Evolutionary conservation across 495 filamentous ascomycete genomes (phyloP).

Genomic region (Daldinia loculata): DNA sequence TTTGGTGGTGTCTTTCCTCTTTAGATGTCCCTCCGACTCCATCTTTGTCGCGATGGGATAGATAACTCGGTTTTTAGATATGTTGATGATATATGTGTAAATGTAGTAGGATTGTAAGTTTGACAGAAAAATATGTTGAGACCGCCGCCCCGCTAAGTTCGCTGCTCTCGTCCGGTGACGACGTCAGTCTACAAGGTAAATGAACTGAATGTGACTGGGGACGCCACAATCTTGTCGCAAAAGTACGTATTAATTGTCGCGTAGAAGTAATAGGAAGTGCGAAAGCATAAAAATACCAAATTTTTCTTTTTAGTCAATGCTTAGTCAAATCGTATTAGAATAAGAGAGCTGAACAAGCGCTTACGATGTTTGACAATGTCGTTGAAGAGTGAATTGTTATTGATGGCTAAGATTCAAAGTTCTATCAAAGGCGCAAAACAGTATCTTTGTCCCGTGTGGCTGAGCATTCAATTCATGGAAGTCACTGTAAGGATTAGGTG

Average conservation of each 20-base stretch:
- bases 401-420: slow-evolving; percentile 8
- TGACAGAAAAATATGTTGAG: slow-evolving; percentile 18
- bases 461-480: slow-evolving; percentile 19
- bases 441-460: slow-evolving; percentile 21
- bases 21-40: slow-evolving; percentile 47
- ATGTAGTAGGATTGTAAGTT: slow-evolving; percentile 3
- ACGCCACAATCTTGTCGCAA: slow-evolving; percentile 8
- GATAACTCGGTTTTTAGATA: slow-evolving; percentile 3
- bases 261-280: background rate
- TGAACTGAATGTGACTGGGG: slow-evolving; percentile 25
- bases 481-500: slow-evolving; percentile 5
- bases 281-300: background rate
- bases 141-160: slow-evolving; percentile 20
- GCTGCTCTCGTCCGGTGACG: slow-evolving; percentile 34
- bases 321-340: slow-evolving; percentile 17
- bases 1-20: slow-evolving; percentile 91
- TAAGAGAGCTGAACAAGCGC: slow-evolving; percentile 12
- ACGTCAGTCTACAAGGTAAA: slow-evolving; percentile 34
- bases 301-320: background rate
- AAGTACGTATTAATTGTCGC: slow-evolving; percentile 2
- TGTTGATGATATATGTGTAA: background rate
- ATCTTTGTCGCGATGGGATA: slow-evolving; percentile 30
- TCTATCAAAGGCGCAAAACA: slow-evolving; percentile 21
- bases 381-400: slow-evolving; percentile 12
- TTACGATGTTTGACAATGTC: slow-evolving; percentile 15